Evolutionary conservation across 345 rosid genomes (phyloP).

Genomic region (Firmiana major): DNA sequence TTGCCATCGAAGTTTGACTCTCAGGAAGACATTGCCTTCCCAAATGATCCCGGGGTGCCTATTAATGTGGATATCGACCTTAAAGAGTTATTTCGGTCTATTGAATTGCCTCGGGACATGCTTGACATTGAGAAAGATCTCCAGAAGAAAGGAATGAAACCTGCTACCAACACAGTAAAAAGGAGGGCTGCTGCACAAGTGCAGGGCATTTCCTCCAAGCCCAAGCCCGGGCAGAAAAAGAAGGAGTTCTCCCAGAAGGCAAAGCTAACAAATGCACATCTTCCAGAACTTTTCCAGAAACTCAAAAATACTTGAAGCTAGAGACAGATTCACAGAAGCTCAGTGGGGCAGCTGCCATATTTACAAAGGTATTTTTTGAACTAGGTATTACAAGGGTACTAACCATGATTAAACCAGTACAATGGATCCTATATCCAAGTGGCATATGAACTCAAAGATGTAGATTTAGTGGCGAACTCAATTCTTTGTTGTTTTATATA

Average conservation of each 20-base stretch:
- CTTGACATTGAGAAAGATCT: constrained; percentile 74
- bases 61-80: constrained; percentile 65
- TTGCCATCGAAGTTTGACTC: constrained; percentile 64
- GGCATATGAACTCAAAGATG: not conserved
- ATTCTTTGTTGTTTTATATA: not conserved
- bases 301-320: constrained; percentile 15
- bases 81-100: constrained; percentile 49
- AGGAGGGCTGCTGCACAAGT: constrained; percentile 72
- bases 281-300: constrained; percentile 62
- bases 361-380: not conserved
- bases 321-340: not conserved
- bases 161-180: constrained; percentile 64
- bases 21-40: constrained; percentile 73
- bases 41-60: constrained; percentile 63
- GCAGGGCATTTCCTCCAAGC: constrained; percentile 47
- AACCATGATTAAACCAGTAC: not conserved
- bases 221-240: constrained; percentile 63
- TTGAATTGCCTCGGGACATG: constrained; percentile 71
- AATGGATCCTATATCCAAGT: not conserved
- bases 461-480: not conserved
- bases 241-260: constrained; percentile 78
- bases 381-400: not conserved
- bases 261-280: constrained; percentile 74
- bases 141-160: constrained; percentile 69
- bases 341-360: not conserved